Conservation (phyloP, 202 grass and related monocot genomes). For the Hordeum pubiflorum region DNA sequence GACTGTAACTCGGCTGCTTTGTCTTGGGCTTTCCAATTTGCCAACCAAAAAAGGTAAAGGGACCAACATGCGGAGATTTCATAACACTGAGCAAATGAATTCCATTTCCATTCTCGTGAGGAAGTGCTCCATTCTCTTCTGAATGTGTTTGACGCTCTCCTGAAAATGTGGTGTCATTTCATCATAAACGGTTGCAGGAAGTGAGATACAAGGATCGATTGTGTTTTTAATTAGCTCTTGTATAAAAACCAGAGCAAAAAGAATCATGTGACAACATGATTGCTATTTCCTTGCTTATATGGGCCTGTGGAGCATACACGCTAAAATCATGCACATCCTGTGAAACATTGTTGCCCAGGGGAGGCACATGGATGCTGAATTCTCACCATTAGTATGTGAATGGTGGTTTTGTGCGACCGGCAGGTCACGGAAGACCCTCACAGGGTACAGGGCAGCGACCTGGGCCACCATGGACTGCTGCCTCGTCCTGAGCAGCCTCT, state of each 20-base stretch:
- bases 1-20: slow-evolving; percentile 45
- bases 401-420: slow-evolving; percentile 22
- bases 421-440: slow-evolving; percentile 48
- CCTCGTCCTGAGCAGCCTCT: slow-evolving; percentile 45
- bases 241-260: neutral
- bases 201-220: neutral
- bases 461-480: slow-evolving; percentile 61
- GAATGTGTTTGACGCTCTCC: slow-evolving; percentile 11
- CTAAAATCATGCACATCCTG: neutral
- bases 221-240: neutral
- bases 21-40: slow-evolving; percentile 44
- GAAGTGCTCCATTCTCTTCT: neutral
- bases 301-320: no score
- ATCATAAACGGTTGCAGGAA: slow-evolving; percentile 15
- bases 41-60: slow-evolving; percentile 52
- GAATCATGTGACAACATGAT: neutral
- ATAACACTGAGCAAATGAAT: neutral
- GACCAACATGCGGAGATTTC: slow-evolving; percentile 23
- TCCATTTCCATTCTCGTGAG: slow-evolving; percentile 7
- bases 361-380: slow-evolving; percentile 15
- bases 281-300: neutral
- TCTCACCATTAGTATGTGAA: slow-evolving; percentile 27
- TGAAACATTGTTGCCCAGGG: neutral
- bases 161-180: slow-evolving; percentile 30
- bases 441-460: slow-evolving; percentile 71